Percentiles rank a stretch among this genome's conserved stretches.
phyloP scores from a whole-genome alignment of 148 eudicot species.

The Rhododendron williamsianum region DNA sequence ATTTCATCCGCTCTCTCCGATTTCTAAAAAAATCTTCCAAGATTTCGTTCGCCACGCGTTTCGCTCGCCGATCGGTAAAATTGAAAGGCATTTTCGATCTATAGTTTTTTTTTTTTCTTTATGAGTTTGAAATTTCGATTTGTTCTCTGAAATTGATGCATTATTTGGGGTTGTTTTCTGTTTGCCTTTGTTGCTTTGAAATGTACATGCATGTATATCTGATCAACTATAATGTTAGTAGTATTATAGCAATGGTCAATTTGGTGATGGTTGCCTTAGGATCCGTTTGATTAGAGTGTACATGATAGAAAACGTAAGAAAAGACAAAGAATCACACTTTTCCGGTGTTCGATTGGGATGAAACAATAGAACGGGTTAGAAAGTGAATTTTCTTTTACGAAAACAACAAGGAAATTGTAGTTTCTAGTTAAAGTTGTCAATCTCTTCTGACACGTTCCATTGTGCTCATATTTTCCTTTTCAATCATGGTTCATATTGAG shows the following conservation, averaged over 20 bases:
- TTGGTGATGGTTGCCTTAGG: not conserved
- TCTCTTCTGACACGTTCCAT: too few relatives aligned
- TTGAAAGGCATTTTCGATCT: not conserved
- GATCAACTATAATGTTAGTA: not conserved
- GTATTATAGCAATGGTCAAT: not conserved
- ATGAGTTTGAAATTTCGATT: not conserved
- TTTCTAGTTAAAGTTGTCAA: too few relatives aligned
- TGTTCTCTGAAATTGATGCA: not conserved
- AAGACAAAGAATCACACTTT: too few relatives aligned
- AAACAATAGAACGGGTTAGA: too few relatives aligned
- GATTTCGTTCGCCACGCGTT: conserved; percentile 9
- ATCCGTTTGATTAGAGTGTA: too few relatives aligned
- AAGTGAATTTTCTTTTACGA: too few relatives aligned
- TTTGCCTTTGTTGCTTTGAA: not conserved
- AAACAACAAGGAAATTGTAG: too few relatives aligned
- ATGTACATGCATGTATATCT: not conserved
- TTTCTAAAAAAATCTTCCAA: not conserved
- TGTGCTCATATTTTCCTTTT: not conserved
- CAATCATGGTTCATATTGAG: not conserved
- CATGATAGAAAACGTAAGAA: too few relatives aligned
- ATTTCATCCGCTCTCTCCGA: not conserved
- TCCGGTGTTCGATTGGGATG: too few relatives aligned
- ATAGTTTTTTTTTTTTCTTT: not conserved
- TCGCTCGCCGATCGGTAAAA: conserved; percentile 13
- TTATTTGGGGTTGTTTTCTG: not conserved